A percentile compares a stretch with the other conserved stretches of the same genome.
phyloP scores from a whole-genome alignment of 2,329 filamentous ascomycete species.

The Cladorrhinum sp. region DNA sequence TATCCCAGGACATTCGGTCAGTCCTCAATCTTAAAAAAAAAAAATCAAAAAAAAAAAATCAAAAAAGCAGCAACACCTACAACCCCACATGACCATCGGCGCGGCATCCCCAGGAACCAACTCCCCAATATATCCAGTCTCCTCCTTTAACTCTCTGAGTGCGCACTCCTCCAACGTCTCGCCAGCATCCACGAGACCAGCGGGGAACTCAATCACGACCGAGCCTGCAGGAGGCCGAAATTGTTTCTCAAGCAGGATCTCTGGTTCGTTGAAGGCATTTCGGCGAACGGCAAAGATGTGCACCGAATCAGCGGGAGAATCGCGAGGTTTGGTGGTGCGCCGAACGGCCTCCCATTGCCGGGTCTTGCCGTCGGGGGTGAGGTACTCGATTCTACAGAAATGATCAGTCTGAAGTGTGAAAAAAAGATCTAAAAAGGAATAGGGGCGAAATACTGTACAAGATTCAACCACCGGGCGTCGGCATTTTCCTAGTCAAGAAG shows the following conservation, averaged over 20 bases:
- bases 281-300: slow-evolving; percentile 63
- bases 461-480: slow-evolving; percentile 11
- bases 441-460: slow-evolving; percentile 5
- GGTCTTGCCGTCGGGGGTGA: slow-evolving; percentile 52
- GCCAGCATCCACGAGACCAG: slow-evolving; percentile 56
- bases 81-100: slow-evolving; percentile 33
- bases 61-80: background rate
- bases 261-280: slow-evolving; percentile 44
- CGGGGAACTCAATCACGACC: slow-evolving; percentile 58
- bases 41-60: background rate
- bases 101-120: slow-evolving; percentile 27
- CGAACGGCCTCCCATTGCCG: slow-evolving; percentile 68
- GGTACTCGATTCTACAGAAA: slow-evolving; percentile 52
- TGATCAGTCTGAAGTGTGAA: background rate
- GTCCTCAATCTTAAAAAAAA: too few species aligned
- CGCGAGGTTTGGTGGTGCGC: slow-evolving; percentile 59
- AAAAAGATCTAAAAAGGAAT: background rate
- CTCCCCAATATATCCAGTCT: slow-evolving; percentile 59
- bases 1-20: background rate
- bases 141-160: slow-evolving; percentile 58
- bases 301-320: slow-evolving; percentile 62
- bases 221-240: slow-evolving; percentile 57
- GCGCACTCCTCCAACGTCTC: slow-evolving; percentile 58
- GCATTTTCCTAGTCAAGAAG: slow-evolving; percentile 5
- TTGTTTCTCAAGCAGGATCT: slow-evolving; percentile 61